These are phyloP conservation scores for Stachybotrys chlorohalonatus DNA, from an alignment of 2,329 filamentous ascomycete species.

Conservation along the genomic window DNA sequence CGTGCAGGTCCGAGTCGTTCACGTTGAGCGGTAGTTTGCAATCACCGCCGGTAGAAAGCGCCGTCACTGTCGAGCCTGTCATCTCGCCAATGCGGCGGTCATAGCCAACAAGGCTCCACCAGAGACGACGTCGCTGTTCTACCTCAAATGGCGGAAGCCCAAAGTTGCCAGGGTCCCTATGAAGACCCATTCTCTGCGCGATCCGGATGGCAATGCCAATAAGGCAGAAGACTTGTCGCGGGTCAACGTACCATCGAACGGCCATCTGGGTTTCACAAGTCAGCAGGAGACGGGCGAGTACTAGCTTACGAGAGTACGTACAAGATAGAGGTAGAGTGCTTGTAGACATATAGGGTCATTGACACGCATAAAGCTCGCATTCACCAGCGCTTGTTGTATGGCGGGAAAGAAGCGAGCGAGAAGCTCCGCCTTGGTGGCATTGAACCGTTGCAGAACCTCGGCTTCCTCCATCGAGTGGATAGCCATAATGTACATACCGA, in stretches of 20 bases:
- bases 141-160: constrained; percentile 49
- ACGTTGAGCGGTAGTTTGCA: constrained; percentile 51
- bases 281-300: constrained; percentile 1
- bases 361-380: constrained; percentile 57
- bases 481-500: constrained; percentile 53
- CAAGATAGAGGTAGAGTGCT: constrained; percentile 58
- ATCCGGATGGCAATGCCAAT: constrained; percentile 59
- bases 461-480: constrained; percentile 48
- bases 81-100: constrained; percentile 63
- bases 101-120: constrained; percentile 64
- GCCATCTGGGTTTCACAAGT: constrained; percentile 18
- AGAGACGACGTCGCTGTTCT: constrained; percentile 62
- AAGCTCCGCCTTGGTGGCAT: constrained; percentile 41
- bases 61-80: constrained; percentile 48
- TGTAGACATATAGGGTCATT: constrained; percentile 58
- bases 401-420: constrained; percentile 46
- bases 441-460: constrained; percentile 45
- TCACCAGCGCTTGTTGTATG: constrained; percentile 55
- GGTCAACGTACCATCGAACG: constrained; percentile 51
- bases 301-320: constrained; percentile 24
- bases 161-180: constrained; percentile 49
- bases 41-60: constrained; percentile 42
- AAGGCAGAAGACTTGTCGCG: constrained; percentile 37
- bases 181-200: constrained; percentile 59
- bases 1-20: constrained; percentile 50